Evolutionary conservation across 192 early-diverging fungal genomes (phyloP), one percentile per base, ranked within the genome.

Genomic region (Entomortierella beljakovae): DNA sequence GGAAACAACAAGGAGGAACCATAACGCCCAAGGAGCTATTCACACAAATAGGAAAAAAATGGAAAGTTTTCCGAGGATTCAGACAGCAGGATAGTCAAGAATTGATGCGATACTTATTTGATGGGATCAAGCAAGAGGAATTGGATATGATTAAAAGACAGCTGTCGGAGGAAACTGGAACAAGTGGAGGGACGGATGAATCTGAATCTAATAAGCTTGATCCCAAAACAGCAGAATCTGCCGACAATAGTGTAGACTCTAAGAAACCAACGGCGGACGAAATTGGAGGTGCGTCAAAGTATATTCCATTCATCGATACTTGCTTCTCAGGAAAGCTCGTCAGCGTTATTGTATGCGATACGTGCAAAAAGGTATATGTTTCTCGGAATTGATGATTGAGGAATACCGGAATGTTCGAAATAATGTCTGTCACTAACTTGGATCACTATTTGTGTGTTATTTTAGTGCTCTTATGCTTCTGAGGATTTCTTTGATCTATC

Each of bases 71-170:
- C 65, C 80, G 81, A 6, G 76, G 71, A 33, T 87, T 83, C 70
- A 56, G 71, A 15, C 90, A 94, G 69, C 92, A 94, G 62, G 92
- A 94, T 65, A 86, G 85, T 29, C 92, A 94, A 26, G 92, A 94
- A 64, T 75, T 94, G 28, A 81, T 94, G 80, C 85, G 92, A 6
- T 81, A 85, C 54, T 68, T 94, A 20, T 61, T 93, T 55, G 92
- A 91, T 60, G 89, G 82, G 1, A 75, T 94, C 11, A 77, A 80
- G 49, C 82, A 88, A 35, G 92, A 93, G 60, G 88, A 89, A 43
- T 8, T 74, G 6, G 67, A 73, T 53, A 38, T 79, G 61, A 70
- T 79, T 68, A 79, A 79, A 51, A 43, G 68, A 1, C 66, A 70
- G 26, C 33, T 70, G 9, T 53, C 74, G 26, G 66, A 77, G 2